Percentiles rank a stretch among this genome's conserved stretches.
Conservation (phyloP, 805 yeast genomes). For the Teunomyces aglyptinius region DNA sequence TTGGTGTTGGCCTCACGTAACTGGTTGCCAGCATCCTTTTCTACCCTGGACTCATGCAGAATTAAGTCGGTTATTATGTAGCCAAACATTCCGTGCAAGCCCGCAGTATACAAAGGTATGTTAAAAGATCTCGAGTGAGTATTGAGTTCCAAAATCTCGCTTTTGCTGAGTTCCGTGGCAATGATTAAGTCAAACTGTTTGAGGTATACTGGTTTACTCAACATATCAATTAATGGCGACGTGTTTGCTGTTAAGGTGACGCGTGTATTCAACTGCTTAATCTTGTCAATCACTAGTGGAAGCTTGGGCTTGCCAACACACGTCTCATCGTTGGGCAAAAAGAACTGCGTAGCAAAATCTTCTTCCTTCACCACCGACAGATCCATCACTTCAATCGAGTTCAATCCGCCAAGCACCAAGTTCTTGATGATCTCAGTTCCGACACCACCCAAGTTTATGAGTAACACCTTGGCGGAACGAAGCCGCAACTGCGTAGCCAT, state of each 20-base stretch:
- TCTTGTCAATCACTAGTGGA: slow-evolving; percentile 51
- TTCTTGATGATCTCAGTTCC: slow-evolving; percentile 85
- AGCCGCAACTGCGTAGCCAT: slow-evolving; percentile 81
- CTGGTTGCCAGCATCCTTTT: slow-evolving; percentile 48
- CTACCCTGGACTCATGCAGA: slow-evolving; percentile 54
- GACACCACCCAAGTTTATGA: slow-evolving; percentile 72
- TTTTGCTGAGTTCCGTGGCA: slow-evolving; percentile 59
- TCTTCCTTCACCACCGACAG: slow-evolving; percentile 48
- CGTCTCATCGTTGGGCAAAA: slow-evolving; percentile 49
- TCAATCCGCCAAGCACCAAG: slow-evolving; percentile 84
- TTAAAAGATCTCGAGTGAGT: slow-evolving; percentile 50
- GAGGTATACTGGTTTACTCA: slow-evolving; percentile 38
- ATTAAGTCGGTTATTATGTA: slow-evolving; percentile 78
- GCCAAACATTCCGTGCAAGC: slow-evolving; percentile 79
- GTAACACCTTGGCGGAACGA: slow-evolving; percentile 65
- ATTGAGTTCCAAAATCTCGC: slow-evolving; percentile 50
- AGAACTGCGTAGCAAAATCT: slow-evolving; percentile 76
- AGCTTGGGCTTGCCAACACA: slow-evolving; percentile 58
- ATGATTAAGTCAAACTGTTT: slow-evolving; percentile 65
- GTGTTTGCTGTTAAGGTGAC: slow-evolving; percentile 56
- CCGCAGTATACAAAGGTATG: slow-evolving; percentile 68
- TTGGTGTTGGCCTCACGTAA: slow-evolving; percentile 43
- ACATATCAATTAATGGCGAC: slow-evolving; percentile 15
- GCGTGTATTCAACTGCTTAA: slow-evolving; percentile 76
- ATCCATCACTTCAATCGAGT: slow-evolving; percentile 72